Conservation (phyloP, 1,284 basidiomycete species). For the Golubevia pallescens region DNA sequence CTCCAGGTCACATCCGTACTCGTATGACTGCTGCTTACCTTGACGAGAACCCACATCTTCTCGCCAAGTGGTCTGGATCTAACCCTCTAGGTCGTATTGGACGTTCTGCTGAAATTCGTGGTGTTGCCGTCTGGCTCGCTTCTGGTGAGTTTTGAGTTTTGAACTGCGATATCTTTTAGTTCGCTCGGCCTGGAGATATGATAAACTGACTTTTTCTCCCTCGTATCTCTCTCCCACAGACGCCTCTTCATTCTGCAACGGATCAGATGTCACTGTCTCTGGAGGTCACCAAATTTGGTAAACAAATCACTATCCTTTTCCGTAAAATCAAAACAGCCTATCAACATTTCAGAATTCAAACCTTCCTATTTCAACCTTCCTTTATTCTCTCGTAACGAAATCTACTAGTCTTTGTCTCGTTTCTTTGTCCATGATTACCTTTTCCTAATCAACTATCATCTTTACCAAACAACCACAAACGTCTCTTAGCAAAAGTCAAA, state of each 20-base stretch:
- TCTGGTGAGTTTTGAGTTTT: conserved; percentile 70
- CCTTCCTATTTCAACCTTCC: too few relatives aligned
- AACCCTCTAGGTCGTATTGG: conserved; percentile 80
- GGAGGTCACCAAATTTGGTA: conserved; percentile 65
- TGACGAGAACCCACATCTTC: conserved; percentile 74
- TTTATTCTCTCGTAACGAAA: too few relatives aligned
- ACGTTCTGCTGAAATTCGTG: conserved; percentile 76
- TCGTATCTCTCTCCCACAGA: conserved; percentile 11
- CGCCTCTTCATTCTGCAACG: conserved; percentile 62
- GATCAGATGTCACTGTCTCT: conserved; percentile 49
- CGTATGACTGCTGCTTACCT: conserved; percentile 81
- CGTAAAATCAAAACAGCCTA: too few relatives aligned
- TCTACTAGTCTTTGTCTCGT: too few relatives aligned
- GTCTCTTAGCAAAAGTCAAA: too few relatives aligned
- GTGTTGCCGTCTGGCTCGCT: conserved; percentile 80
- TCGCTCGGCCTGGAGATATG: too few relatives aligned
- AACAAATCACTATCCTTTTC: too few relatives aligned
- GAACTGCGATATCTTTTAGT: too few relatives aligned
- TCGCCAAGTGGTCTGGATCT: conserved; percentile 75
- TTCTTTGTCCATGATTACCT: too few relatives aligned
- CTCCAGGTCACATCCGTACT: conserved; percentile 76
- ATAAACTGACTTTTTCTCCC: not conserved
- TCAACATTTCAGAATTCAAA: too few relatives aligned
- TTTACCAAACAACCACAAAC: too few relatives aligned
- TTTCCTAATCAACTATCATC: too few relatives aligned